Evolutionary conservation across 345 rosid genomes (phyloP).

Genomic region (Noccaea bulbosa): DNA sequence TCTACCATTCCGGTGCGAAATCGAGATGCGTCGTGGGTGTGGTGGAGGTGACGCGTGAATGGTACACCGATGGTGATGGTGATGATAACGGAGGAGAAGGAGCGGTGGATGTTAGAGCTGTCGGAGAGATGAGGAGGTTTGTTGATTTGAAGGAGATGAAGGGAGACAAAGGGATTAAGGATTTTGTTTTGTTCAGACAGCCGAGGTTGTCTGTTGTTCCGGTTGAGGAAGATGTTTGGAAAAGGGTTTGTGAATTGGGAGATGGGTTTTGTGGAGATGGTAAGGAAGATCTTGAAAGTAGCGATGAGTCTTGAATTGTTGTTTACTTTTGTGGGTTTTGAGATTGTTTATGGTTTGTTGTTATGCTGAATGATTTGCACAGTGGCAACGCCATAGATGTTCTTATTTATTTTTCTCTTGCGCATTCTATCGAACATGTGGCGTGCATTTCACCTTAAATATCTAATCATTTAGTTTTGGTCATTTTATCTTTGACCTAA

Average conservation of each 20-base stretch:
- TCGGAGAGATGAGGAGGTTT: conserved; percentile 76
- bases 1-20: conserved; percentile 85
- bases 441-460: not conserved
- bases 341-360: not conserved
- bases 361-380: not conserved
- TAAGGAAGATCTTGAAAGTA: conserved; percentile 23
- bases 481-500: too few relatives aligned
- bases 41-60: conserved; percentile 66
- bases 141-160: conserved; percentile 88
- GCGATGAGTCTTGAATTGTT: conserved; percentile 32
- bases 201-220: conserved; percentile 91
- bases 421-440: conserved; percentile 27
- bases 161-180: conserved; percentile 59
- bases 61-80: conserved; percentile 53
- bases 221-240: conserved; percentile 64
- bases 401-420: not conserved
- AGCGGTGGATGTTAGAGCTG: conserved; percentile 75
- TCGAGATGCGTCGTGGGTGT: conserved; percentile 83
- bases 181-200: conserved; percentile 72
- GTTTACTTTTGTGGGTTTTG: not conserved
- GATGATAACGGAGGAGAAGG: conserved; percentile 37
- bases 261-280: conserved; percentile 88
- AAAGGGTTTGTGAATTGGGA: conserved; percentile 70
- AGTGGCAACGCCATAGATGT: not conserved
- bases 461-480: too few relatives aligned